A percentile compares a stretch with the other conserved stretches of the same genome.
These are phyloP conservation scores for Hyaloraphidium curvatum DNA, from an alignment of 192 early-diverging fungal species.

Conservation along the genomic window DNA sequence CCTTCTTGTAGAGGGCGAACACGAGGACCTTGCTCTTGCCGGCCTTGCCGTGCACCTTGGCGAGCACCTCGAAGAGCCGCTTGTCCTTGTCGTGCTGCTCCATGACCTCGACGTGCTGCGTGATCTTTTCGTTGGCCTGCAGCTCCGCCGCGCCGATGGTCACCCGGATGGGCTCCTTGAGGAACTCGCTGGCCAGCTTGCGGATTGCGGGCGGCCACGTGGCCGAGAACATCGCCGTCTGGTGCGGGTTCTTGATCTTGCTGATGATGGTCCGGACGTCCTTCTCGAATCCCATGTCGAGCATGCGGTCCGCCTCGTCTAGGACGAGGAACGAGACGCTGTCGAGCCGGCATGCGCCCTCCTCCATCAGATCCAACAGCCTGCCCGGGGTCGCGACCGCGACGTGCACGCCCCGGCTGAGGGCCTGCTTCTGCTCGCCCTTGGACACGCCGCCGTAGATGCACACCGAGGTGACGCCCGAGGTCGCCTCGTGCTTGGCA, in stretches of 20 bases:
- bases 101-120: constrained; percentile 79
- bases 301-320: constrained; percentile 96
- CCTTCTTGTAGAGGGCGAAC: constrained; percentile 94
- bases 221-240: constrained; percentile 24
- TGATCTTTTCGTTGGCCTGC: constrained; percentile 63
- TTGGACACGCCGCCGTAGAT: constrained; percentile 85
- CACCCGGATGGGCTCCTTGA: constrained; percentile 54
- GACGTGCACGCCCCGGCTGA: constrained; percentile 40
- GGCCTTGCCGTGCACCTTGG: constrained; percentile 29
- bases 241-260: constrained; percentile 16
- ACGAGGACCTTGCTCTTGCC: constrained; percentile 77
- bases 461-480: constrained; percentile 46
- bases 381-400: constrained; percentile 93
- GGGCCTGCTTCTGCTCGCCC: constrained; percentile 31
- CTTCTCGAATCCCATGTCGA: constrained; percentile 85
- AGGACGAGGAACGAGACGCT: constrained; percentile 74
- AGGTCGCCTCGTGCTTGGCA: constrained; percentile 39
- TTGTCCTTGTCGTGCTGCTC: constrained; percentile 57
- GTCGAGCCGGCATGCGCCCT: constrained; percentile 54
- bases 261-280: constrained; percentile 70
- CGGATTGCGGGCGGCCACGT: constrained; percentile 87
- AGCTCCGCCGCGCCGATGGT: constrained; percentile 80
- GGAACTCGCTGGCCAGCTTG: constrained; percentile 64
- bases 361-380: constrained; percentile 78
- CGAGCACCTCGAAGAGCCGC: constrained; percentile 51